These are phyloP conservation scores for Dendrobium huoshanense DNA, from an alignment of 106 monocot genomes.

Conservation along the genomic window DNA sequence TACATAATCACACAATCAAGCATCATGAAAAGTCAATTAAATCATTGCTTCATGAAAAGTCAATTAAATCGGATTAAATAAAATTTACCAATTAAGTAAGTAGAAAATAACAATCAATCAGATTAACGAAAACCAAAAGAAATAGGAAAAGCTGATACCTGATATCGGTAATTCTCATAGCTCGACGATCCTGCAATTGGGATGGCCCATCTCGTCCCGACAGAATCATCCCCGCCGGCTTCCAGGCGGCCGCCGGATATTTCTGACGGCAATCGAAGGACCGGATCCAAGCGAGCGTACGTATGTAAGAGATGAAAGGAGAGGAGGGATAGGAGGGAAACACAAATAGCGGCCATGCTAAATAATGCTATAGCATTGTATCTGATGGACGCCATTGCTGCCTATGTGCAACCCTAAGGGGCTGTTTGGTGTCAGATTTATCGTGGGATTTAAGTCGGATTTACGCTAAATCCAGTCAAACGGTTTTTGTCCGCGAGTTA, in stretches of 20 bases:
- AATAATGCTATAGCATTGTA: too few species aligned
- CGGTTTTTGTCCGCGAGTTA: too few species aligned
- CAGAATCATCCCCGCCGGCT: constrained; percentile 20
- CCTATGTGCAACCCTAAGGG: too few species aligned
- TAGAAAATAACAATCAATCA: neutral
- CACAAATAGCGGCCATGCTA: neutral
- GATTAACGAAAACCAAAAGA: constrained; percentile 19
- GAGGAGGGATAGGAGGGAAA: neutral
- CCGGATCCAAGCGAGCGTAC: neutral
- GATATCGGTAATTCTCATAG: constrained; percentile 43
- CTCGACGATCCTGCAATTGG: constrained; percentile 55
- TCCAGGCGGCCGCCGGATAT: neutral
- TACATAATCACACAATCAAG: neutral
- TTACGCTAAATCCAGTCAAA: too few species aligned
- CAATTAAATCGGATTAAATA: neutral
- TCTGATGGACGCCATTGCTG: too few species aligned
- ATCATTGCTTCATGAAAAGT: neutral
- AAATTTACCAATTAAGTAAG: neutral
- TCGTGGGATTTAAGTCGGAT: too few species aligned
- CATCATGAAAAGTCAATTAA: too few species aligned
- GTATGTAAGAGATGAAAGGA: neutral
- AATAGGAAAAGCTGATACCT: constrained; percentile 12
- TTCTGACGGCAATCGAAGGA: constrained; percentile 45
- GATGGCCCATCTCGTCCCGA: constrained; percentile 69
- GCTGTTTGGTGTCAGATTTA: too few species aligned